Evolutionary conservation across 2,329 filamentous ascomycete genomes (phyloP), one percentile per base, ranked within the genome.

Genomic region (Colletotrichum zoysiae): DNA sequence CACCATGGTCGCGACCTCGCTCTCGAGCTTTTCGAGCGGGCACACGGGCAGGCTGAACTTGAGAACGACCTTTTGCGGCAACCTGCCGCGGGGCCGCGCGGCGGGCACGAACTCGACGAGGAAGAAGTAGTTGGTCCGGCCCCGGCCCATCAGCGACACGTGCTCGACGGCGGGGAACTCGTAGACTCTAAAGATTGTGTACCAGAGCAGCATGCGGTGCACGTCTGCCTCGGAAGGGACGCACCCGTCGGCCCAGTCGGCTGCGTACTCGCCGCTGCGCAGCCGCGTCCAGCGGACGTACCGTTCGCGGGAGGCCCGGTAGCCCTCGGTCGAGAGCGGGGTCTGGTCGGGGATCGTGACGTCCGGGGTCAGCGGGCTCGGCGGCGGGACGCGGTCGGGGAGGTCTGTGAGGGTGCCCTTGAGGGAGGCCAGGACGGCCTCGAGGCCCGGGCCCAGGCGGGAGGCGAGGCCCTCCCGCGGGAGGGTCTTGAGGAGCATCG

Each of bases 1-100:
- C 5, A 58, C 40, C 70, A 75, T 75, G 46, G 67, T 73, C 18
- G 74, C 72, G 26, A 76, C 73, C 53, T 76, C 74, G 53, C 53
- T 51, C 51, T 74, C 71, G 35, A 70, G 59, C 40, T 70, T 69
- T 33, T 62, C 69, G 56, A 46, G 62, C 8, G 50, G 74, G 2
- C 55, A 73, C 18, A 69, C 44, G 1, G 74, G 74, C 58, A 72
- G 56, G 3, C 40, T 20, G 35, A 75, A 56, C 0, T 70, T 61
- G 9, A 75, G 50, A 7, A 75, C 14, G 0, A 73, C 53, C 26
- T 65, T 61, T 9, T 62, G 38, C 14, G 62, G 58, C 2, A 74
- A 51, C 16, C 7, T 26, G 26, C 33, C 16, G 8, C 35, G 11
- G 2, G 23, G 16, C 63, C 40, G 18, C 5, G 33, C 42, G 30